A percentile compares a stretch with the other conserved stretches of the same genome.
Evolutionary conservation across 2,329 filamentous ascomycete species (phyloP).

Genomic region (Aspergillus sp.): DNA sequence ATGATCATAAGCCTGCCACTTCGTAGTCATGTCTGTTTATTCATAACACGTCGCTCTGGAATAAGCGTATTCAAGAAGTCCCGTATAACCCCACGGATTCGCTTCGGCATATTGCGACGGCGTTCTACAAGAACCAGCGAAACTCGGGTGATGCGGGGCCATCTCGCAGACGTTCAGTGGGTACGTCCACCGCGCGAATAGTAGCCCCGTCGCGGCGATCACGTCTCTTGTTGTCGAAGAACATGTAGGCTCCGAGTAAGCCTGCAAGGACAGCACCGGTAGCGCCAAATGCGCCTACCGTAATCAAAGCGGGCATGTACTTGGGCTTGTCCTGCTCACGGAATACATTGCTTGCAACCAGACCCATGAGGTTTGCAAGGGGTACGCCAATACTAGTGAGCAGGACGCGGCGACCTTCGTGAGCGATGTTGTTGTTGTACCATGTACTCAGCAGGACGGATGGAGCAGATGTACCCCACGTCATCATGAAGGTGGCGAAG

Average conservation of each 20-base stretch:
- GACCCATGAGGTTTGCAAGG: slow-evolving; percentile 75
- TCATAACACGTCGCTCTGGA: background rate
- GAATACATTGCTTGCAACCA: slow-evolving; percentile 72
- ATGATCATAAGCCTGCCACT: too few species aligned
- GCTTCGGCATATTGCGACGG: background rate
- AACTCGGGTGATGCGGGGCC: slow-evolving; percentile 60
- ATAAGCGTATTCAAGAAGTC: background rate
- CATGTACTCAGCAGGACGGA: slow-evolving; percentile 69
- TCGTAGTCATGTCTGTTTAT: too few species aligned
- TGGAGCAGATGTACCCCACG: slow-evolving; percentile 76
- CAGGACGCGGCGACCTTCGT: slow-evolving; percentile 72
- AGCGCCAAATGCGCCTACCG: slow-evolving; percentile 58
- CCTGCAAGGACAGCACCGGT: slow-evolving; percentile 60
- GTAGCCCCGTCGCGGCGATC: slow-evolving; percentile 61
- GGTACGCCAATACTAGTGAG: slow-evolving; percentile 75
- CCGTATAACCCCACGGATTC: background rate
- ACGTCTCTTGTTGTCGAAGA: slow-evolving; percentile 65
- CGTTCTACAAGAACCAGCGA: slow-evolving; percentile 55
- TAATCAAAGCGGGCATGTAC: slow-evolving; percentile 69
- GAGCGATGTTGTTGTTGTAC: slow-evolving; percentile 84
- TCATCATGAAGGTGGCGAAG: slow-evolving; percentile 81
- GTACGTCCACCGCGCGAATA: slow-evolving; percentile 60
- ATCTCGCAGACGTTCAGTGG: slow-evolving; percentile 60
- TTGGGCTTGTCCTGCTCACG: slow-evolving; percentile 65
- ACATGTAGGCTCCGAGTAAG: slow-evolving; percentile 66